Conservation (phyloP, 108 stramenopile genomes). For the Aurantiochytrium sp. region DNA sequence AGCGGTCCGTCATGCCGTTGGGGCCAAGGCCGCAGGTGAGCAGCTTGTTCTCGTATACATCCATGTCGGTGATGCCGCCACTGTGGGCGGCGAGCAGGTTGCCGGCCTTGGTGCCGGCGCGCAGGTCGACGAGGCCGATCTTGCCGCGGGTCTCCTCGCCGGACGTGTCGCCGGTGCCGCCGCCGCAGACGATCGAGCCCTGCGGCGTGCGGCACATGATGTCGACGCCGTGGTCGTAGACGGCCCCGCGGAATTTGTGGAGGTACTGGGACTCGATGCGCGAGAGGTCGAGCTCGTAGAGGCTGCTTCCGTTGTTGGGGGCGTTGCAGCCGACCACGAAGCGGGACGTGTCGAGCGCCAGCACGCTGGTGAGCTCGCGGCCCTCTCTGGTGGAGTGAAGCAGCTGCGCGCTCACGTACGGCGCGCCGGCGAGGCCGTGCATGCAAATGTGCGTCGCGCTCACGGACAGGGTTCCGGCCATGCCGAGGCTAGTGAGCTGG, state of each 20-base stretch:
- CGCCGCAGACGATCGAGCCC: neutral
- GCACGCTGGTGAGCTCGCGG: neutral
- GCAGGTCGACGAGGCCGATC: neutral
- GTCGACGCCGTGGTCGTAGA: neutral
- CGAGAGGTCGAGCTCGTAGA: slow-evolving; percentile 18
- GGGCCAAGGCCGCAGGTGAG: neutral
- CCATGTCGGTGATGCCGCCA: slow-evolving; percentile 29
- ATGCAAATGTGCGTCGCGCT: neutral
- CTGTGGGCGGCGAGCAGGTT: neutral
- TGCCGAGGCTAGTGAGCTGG: neutral
- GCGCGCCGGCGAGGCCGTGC: neutral
- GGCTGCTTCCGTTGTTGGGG: neutral
- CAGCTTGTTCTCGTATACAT: neutral
- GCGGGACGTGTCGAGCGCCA: neutral
- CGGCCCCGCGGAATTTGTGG: slow-evolving; percentile 9
- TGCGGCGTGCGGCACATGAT: neutral
- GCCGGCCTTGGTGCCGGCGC: neutral
- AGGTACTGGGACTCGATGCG: slow-evolving; percentile 11
- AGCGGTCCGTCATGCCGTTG: neutral
- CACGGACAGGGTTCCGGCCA: neutral
- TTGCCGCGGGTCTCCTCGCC: neutral
- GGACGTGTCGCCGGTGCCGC: neutral
- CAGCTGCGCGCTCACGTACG: neutral
- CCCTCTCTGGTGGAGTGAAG: neutral
- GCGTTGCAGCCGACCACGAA: slow-evolving; percentile 14